Evolutionary conservation across 257 asterid genomes (phyloP).

Genomic region (Gentiana macrophylla): DNA sequence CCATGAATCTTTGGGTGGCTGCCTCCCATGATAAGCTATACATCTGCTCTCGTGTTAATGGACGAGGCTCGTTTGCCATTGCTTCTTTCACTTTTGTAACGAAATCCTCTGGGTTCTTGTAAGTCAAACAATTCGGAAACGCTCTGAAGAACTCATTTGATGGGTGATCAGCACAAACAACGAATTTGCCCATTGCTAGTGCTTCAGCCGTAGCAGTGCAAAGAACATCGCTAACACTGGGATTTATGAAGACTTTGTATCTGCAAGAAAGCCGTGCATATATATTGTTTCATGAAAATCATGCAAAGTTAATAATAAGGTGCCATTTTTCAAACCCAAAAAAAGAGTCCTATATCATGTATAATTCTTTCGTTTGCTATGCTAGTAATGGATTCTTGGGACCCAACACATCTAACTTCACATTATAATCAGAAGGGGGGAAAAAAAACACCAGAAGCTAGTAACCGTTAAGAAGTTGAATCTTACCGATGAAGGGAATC

Average conservation of each 20-base stretch:
- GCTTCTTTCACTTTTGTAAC: constrained; percentile 87
- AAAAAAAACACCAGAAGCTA: neutral
- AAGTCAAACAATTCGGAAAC: constrained; percentile 89
- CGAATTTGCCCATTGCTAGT: constrained; percentile 97
- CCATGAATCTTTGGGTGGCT: constrained; percentile 89
- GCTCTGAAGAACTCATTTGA: constrained; percentile 89
- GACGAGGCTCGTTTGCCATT: constrained; percentile 75
- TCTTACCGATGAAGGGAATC: constrained; percentile 87
- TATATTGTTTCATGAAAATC: too few species aligned
- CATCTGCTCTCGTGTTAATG: constrained; percentile 75
- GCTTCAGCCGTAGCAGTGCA: constrained; percentile 99
- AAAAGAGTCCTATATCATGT: too few species aligned
- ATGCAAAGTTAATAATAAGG: too few species aligned
- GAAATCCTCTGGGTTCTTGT: constrained; percentile 82
- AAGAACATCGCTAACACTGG: constrained; percentile 95
- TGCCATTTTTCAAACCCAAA: too few species aligned
- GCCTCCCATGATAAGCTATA: constrained; percentile 97
- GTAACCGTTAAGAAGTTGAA: neutral
- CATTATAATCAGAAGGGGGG: neutral
- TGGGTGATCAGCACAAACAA: constrained; percentile 95
- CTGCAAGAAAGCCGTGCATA: constrained; percentile 28
- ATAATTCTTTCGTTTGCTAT: too few species aligned
- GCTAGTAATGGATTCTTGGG: too few species aligned
- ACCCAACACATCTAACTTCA: too few species aligned
- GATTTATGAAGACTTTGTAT: constrained; percentile 89